These are phyloP conservation scores for Hyaloperonospora arabidopsidis DNA, from an alignment of 352 stramenopile species.

Conservation along the genomic window DNA sequence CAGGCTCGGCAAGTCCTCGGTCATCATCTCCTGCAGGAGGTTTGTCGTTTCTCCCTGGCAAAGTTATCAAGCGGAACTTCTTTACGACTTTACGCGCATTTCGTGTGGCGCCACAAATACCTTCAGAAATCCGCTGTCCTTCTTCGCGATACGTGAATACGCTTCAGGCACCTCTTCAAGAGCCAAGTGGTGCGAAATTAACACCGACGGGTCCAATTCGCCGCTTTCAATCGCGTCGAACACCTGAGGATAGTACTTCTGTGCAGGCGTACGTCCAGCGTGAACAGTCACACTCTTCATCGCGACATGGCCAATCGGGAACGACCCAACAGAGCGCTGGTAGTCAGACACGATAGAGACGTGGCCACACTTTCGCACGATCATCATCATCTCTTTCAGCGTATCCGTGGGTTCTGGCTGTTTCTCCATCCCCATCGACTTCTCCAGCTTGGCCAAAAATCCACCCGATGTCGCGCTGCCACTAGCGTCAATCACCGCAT, in stretches of 20 bases:
- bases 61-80: no score
- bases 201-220: constrained; percentile 42
- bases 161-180: constrained; percentile 49
- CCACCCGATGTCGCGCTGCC: background rate
- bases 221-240: constrained; percentile 46
- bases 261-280: constrained; percentile 38
- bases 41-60: no score
- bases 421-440: constrained; percentile 35
- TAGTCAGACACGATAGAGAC: constrained; percentile 55
- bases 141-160: constrained; percentile 46
- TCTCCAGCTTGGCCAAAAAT: constrained; percentile 1
- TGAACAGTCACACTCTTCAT: constrained; percentile 56
- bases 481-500: constrained; percentile 1
- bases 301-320: constrained; percentile 51
- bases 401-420: constrained; percentile 43
- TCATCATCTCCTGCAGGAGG: no score
- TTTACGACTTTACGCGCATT: constrained; percentile 31
- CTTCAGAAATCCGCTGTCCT: constrained; percentile 55
- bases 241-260: constrained; percentile 53
- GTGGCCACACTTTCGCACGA: constrained; percentile 51
- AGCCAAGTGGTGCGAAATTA: constrained; percentile 49
- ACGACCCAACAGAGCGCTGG: constrained; percentile 29
- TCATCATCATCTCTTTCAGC: constrained; percentile 52
- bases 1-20: no score
- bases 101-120: constrained; percentile 45